A percentile compares a stretch with the other conserved stretches of the same genome.
phyloP scores from a whole-genome alignment of 192 early-diverging fungal species.

The Cladochytrium replicatum region DNA sequence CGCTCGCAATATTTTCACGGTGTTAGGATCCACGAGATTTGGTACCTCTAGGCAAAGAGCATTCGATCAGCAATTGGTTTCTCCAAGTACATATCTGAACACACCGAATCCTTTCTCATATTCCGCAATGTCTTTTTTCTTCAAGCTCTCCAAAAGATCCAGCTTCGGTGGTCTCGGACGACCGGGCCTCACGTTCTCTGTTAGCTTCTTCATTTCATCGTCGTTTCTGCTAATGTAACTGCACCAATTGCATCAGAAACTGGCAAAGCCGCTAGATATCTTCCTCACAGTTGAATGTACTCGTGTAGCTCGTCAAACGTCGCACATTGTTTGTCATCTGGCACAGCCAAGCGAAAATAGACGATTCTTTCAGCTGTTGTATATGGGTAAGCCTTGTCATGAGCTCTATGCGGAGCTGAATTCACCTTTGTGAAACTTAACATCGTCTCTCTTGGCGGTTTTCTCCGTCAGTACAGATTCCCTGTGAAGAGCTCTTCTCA shows the following conservation, averaged over 20 bases:
- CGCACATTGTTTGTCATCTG: constrained; percentile 20
- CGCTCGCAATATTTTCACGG: constrained; percentile 11
- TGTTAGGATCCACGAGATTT: constrained; percentile 26
- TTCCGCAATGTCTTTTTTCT: constrained; percentile 28
- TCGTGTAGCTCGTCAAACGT: constrained; percentile 35
- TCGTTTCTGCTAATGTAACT: constrained; percentile 49
- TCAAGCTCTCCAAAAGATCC: constrained; percentile 21
- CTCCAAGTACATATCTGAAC: neutral
- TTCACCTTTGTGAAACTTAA: constrained; percentile 6
- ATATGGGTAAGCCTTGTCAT: constrained; percentile 13
- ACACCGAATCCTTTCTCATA: constrained; percentile 31
- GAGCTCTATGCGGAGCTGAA: neutral
- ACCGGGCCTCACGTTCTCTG: constrained; percentile 23
- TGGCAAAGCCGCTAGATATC: neutral
- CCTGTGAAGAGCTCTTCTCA: constrained; percentile 49
- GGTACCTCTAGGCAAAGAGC: constrained; percentile 23
- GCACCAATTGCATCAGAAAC: constrained; percentile 6
- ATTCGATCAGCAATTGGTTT: neutral
- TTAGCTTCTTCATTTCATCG: constrained; percentile 44
- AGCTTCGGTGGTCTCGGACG: constrained; percentile 28
- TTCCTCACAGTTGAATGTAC: constrained; percentile 30
- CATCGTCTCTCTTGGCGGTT: constrained; percentile 29
- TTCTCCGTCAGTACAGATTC: constrained; percentile 34
- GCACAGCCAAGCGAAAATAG: constrained; percentile 57
- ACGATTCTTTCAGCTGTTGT: constrained; percentile 44